phyloP scores from a whole-genome alignment of 2,329 filamentous ascomycete genomes.

The Arthrobotrys iridis region DNA sequence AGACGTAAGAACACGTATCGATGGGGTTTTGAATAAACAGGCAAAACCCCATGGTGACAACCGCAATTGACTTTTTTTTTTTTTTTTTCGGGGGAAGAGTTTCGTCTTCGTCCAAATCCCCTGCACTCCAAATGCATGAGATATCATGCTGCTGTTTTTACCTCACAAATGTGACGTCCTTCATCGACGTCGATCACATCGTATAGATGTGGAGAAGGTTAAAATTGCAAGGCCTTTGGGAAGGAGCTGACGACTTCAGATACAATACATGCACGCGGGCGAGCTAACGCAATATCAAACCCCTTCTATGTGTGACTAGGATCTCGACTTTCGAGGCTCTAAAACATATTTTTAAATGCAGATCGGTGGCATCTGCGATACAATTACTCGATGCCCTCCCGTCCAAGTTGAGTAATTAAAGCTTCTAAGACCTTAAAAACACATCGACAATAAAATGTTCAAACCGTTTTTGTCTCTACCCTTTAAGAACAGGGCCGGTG shows the following conservation, averaged over 20 bases:
- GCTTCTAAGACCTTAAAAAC: not conserved
- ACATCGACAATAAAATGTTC: not conserved
- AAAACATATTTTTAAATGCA: slow-evolving; percentile 6
- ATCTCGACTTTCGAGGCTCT: slow-evolving; percentile 15
- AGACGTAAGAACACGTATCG: slow-evolving; percentile 39
- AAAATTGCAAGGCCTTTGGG: slow-evolving; percentile 31
- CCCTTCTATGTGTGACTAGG: slow-evolving; percentile 10
- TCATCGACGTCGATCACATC: slow-evolving; percentile 20
- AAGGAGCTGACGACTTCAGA: slow-evolving; percentile 30
- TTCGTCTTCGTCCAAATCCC: slow-evolving; percentile 11
- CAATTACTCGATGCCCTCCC: not conserved
- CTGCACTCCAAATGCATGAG: slow-evolving; percentile 10
- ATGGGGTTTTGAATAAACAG: not conserved
- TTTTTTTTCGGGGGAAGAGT: too few relatives aligned
- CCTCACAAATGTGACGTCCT: not conserved
- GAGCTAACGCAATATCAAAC: slow-evolving; percentile 18
- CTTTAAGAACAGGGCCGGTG: slow-evolving; percentile 5
- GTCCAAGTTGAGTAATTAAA: not conserved
- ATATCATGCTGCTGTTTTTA: not conserved
- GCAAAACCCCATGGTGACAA: slow-evolving; percentile 14
- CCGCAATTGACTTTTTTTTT: slow-evolving; percentile 32
- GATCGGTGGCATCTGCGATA: slow-evolving; percentile 3
- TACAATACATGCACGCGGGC: slow-evolving; percentile 4
- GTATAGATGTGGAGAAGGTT: slow-evolving; percentile 19
- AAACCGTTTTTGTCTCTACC: not conserved